Base-by-base conservation (phyloP, 2,329 filamentous ascomycete genomes). In the Trichoderma afroharzianum region DNA sequence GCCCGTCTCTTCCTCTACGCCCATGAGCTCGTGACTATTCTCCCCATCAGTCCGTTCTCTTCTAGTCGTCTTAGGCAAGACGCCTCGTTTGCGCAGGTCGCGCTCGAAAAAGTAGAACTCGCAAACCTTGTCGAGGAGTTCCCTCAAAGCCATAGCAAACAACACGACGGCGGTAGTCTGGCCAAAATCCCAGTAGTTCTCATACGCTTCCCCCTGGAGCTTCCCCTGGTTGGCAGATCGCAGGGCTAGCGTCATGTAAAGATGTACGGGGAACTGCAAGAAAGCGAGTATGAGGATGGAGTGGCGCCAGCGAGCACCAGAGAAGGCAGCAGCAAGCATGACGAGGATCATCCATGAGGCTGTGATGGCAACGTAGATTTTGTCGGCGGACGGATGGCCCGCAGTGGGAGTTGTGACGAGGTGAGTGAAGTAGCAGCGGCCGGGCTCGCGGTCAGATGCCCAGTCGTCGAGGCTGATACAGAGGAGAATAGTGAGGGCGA, bases 171-270 rank as follows among this genome's bases (percentile, higher is more conserved):
- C 76, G 15, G 77, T 79, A 1, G 78, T 78, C 74, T 79, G 78
- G 0, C 78, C 78, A 71, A 80, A 80, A 30, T 80, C 78, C 78
- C 78, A 80, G 15, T 59, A 63, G 63, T 79, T 77, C 72, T 80
- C 78, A 36, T 67, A 14, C 5, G 15, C n/a, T 15, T 61, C 68
- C 3, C 73, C 73, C 8, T 61, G n/a, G 6, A 74, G 69, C n/a
- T 53, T 67, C 14, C 74, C 67, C 57, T 78, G 73, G 72, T 80
- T 80, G 14, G 77, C 78, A 30, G 75, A 70, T 15, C 79, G 75
- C 62, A 80, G 72, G 11, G 76, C 76, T 61, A 80, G 73, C 36
- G 77, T 75, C 74, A 79, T 78, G 73, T 80, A 80, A 5, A 80
- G 72, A 61, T 80, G 79, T 18, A 80, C 67, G 9, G 76, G 77